Conservation (phyloP, 2,329 filamentous ascomycete species). For the Aspergillus pseudoterreus region DNA sequence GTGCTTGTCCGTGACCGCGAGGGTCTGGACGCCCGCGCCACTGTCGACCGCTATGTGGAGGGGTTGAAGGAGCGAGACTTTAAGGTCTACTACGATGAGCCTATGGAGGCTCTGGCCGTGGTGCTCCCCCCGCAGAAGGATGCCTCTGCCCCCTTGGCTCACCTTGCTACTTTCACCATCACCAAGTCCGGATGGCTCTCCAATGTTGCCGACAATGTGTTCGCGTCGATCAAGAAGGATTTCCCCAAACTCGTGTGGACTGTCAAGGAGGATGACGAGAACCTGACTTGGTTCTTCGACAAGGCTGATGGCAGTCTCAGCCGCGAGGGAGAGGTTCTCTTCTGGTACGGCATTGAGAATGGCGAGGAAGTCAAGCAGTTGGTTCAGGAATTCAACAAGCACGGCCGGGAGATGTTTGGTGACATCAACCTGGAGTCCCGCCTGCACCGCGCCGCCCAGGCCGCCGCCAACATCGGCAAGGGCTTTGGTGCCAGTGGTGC, state of each 20-base stretch:
- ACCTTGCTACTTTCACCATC: slow-evolving; percentile 85
- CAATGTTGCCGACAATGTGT: slow-evolving; percentile 93
- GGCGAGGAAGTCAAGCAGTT: slow-evolving; percentile 76
- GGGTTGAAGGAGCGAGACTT: slow-evolving; percentile 74
- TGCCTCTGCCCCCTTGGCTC: slow-evolving; percentile 60
- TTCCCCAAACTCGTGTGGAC: slow-evolving; percentile 90
- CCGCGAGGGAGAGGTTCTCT: slow-evolving; percentile 81
- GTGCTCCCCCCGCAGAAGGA: slow-evolving; percentile 70
- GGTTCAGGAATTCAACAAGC: slow-evolving; percentile 78
- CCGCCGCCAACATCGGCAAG: slow-evolving; percentile 57
- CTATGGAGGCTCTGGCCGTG: slow-evolving; percentile 87
- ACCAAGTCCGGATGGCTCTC: slow-evolving; percentile 93
- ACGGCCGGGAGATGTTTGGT: slow-evolving; percentile 82
- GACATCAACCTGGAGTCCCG: slow-evolving; percentile 86
- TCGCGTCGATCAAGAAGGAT: slow-evolving; percentile 89
- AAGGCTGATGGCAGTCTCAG: slow-evolving; percentile 92
- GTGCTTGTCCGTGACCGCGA: slow-evolving; percentile 78
- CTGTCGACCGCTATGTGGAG: slow-evolving; percentile 82
- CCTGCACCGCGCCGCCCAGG: slow-evolving; percentile 71
- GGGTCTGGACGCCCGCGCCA: slow-evolving; percentile 74
- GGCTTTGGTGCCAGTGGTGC: slow-evolving; percentile 45
- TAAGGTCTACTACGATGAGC: slow-evolving; percentile 90
- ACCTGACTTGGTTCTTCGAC: slow-evolving; percentile 96
- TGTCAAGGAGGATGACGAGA: slow-evolving; percentile 94
- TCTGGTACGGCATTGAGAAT: slow-evolving; percentile 89